These are phyloP conservation scores for Nicotiana undulata DNA, from an alignment of 257 asterid genomes.

Conservation along the genomic window DNA sequence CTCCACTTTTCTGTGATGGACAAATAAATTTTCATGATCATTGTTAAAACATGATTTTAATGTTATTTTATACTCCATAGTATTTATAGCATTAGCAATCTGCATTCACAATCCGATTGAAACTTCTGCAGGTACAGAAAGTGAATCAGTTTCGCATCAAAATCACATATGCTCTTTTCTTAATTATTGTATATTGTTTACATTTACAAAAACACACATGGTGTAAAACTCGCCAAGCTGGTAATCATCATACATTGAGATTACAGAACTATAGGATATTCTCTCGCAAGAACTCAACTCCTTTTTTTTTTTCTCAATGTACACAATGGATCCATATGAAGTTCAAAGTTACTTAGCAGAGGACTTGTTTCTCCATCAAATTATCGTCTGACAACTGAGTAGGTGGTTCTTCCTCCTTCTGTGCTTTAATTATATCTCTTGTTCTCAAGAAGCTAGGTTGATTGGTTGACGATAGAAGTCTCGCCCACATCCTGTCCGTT, in stretches of 20 bases:
- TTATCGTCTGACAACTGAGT: slow-evolving; percentile 20
- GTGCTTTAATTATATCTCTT: slow-evolving; percentile 19
- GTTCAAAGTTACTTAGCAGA: neutral
- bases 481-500: slow-evolving; percentile 98
- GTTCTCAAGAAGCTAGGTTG: slow-evolving; percentile 77
- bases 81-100: no score
- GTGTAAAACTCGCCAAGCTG: neutral
- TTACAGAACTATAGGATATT: neutral
- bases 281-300: neutral
- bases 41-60: no score
- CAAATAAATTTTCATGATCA: no score
- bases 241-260: neutral
- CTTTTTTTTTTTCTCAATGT: neutral
- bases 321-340: neutral
- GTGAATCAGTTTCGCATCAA: no score
- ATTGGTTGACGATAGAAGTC: slow-evolving; percentile 82
- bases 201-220: neutral
- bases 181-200: neutral
- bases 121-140: no score
- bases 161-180: neutral
- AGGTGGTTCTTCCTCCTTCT: slow-evolving; percentile 24
- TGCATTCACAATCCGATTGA: no score
- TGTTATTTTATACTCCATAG: no score
- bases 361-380: slow-evolving; percentile 4
- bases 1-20: no score